phyloP scores from a whole-genome alignment of 192 early-diverging fungal genomes.

The Coemansia sp. region DNA sequence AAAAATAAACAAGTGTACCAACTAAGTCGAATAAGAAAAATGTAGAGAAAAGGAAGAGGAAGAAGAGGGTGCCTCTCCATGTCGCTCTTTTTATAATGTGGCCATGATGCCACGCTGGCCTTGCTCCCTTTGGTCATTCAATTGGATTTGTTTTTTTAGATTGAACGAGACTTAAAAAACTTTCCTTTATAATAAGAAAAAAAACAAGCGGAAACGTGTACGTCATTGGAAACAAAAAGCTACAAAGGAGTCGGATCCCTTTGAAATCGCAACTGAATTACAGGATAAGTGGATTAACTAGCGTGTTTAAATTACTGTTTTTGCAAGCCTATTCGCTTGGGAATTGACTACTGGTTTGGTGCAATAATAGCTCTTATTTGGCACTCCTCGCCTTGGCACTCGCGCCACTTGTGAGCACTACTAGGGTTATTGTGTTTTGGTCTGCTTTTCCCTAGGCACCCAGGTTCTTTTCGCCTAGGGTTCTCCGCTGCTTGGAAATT shows the following conservation, averaged over 20 bases:
- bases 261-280: background rate
- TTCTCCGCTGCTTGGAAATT: slow-evolving; percentile 65
- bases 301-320: background rate
- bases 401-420: slow-evolving; percentile 62
- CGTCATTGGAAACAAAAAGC: background rate
- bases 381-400: slow-evolving; percentile 51
- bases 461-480: slow-evolving; percentile 51
- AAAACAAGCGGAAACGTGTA: too few species aligned
- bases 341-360: slow-evolving; percentile 6
- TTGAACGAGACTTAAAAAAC: background rate
- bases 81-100: background rate
- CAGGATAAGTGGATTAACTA: background rate
- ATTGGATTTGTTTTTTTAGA: background rate
- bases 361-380: slow-evolving; percentile 15
- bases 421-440: slow-evolving; percentile 56
- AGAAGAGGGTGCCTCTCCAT: background rate
- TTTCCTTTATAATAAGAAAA: background rate
- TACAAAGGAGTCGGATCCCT: background rate
- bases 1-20: background rate
- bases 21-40: background rate
- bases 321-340: background rate
- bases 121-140: background rate
- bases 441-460: slow-evolving; percentile 59
- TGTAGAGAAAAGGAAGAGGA: background rate
- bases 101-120: background rate